phyloP scores from a whole-genome alignment of 176 grass and related monocot species.

The Ensete ventricosum region DNA sequence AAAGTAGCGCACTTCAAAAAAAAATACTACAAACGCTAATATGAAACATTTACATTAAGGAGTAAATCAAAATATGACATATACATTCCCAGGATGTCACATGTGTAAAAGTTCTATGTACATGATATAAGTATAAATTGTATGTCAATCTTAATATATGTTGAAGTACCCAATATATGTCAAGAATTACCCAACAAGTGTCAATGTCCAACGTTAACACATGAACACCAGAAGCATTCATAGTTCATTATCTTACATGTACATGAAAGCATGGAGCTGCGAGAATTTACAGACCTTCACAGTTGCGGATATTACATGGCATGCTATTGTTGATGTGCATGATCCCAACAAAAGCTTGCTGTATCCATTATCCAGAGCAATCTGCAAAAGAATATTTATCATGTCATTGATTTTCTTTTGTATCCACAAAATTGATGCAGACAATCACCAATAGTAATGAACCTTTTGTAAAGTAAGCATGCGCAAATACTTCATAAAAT shows the following conservation, averaged over 20 bases:
- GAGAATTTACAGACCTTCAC: slow-evolving; percentile 50
- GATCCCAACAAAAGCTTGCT: slow-evolving; percentile 74
- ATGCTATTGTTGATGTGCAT: slow-evolving; percentile 67
- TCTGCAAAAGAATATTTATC: slow-evolving; percentile 28
- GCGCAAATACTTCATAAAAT: slow-evolving; percentile 49
- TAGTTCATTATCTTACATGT: not conserved
- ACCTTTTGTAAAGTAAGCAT: slow-evolving; percentile 81
- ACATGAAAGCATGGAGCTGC: not conserved
- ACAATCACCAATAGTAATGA: not conserved
- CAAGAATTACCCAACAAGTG: not conserved
- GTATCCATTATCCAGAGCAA: slow-evolving; percentile 67
- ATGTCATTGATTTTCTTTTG: not conserved
- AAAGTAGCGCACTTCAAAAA: no score
- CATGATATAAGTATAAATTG: no score
- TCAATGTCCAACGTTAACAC: not conserved
- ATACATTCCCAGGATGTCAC: no score
- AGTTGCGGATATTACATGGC: slow-evolving; percentile 67
- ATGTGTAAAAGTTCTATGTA: no score
- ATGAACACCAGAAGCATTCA: not conserved
- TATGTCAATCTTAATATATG: no score
- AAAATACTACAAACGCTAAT: no score
- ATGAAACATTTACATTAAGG: no score
- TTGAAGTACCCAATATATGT: no score
- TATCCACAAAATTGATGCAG: not conserved
- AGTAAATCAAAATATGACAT: no score